A percentile compares a stretch with the other conserved stretches of the same genome.
Evolutionary conservation across 805 yeast species (phyloP).

Genomic region (Candida ponderosae): DNA sequence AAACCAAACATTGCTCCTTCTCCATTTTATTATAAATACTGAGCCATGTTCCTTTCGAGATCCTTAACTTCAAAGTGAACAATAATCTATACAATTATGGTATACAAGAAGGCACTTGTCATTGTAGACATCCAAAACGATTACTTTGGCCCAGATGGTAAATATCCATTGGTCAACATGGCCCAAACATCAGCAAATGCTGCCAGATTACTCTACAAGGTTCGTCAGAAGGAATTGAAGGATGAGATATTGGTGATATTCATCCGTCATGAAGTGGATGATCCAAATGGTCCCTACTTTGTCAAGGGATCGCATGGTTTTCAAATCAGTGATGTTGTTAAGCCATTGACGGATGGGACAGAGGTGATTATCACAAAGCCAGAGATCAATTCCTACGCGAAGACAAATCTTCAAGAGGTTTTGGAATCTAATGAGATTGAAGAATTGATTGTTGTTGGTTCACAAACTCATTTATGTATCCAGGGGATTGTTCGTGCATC

Average conservation of each 20-base stretch:
- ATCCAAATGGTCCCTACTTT: conserved; percentile 6
- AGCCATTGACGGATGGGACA: conserved; percentile 1
- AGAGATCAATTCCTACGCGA: conserved; percentile 10
- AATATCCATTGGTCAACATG: conserved; percentile 6
- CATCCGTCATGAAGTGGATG: conserved; percentile 6
- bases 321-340: conserved; percentile 6
- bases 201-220: conserved; percentile 6
- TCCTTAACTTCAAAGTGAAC: too few relatives aligned
- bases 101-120: neutral
- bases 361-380: conserved; percentile 8
- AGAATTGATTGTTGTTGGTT: conserved; percentile 9
- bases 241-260: conserved; percentile 6
- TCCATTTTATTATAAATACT: too few relatives aligned
- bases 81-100: too few relatives aligned
- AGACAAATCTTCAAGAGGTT: conserved; percentile 7
- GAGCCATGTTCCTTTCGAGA: too few relatives aligned
- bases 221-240: conserved; percentile 2
- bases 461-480: conserved; percentile 14
- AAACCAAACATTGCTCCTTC: too few relatives aligned
- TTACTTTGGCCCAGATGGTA: conserved; percentile 10
- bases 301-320: conserved; percentile 5
- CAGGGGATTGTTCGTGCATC: conserved; percentile 14
- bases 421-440: conserved; percentile 4
- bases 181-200: conserved; percentile 6
- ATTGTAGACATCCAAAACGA: conserved; percentile 15